Evolutionary conservation across 1,284 basidiomycete species (phyloP).

Genomic region (Moesziomyces sp.): DNA sequence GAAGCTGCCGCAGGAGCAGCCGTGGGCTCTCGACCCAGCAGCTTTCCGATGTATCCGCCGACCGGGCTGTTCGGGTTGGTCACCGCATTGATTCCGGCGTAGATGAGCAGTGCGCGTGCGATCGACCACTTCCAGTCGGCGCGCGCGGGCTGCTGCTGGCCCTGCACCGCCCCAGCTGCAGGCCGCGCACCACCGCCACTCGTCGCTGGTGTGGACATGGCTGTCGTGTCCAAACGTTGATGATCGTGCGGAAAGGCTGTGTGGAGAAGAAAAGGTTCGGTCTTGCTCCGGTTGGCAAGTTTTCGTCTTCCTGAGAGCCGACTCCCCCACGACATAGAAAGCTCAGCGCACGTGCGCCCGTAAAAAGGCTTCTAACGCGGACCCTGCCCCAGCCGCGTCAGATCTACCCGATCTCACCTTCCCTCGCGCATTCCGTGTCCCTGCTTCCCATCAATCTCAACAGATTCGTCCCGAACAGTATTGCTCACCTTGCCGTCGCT

Average conservation of each 20-base stretch:
- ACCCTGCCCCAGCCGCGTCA: not conserved
- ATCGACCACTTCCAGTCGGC: conserved; percentile 45
- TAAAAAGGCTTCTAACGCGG: too few species aligned
- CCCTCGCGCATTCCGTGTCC: too few species aligned
- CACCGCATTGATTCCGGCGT: conserved; percentile 38
- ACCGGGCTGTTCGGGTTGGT: conserved; percentile 37
- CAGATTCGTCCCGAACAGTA: too few species aligned
- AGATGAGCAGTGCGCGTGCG: conserved; percentile 35
- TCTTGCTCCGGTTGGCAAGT: too few species aligned
- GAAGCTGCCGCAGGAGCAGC: not conserved
- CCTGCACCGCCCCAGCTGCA: conserved; percentile 4
- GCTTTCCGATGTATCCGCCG: conserved; percentile 24
- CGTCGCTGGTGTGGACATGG: conserved; percentile 12
- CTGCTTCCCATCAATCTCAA: too few species aligned
- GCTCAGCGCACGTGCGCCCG: too few species aligned
- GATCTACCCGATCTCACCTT: not conserved
- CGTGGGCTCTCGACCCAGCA: conserved; percentile 15
- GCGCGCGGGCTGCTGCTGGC: conserved; percentile 5
- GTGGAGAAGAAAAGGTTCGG: too few species aligned
- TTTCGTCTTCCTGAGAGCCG: too few species aligned
- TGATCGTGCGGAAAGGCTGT: not conserved
- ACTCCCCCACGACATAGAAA: too few species aligned
- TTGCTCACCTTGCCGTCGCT: too few species aligned
- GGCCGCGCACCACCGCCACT: not conserved
- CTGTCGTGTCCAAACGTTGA: too few species aligned